Evolutionary conservation across 1,139 yeast genomes (phyloP).

Genomic region (Yamadazyma siamensis): DNA sequence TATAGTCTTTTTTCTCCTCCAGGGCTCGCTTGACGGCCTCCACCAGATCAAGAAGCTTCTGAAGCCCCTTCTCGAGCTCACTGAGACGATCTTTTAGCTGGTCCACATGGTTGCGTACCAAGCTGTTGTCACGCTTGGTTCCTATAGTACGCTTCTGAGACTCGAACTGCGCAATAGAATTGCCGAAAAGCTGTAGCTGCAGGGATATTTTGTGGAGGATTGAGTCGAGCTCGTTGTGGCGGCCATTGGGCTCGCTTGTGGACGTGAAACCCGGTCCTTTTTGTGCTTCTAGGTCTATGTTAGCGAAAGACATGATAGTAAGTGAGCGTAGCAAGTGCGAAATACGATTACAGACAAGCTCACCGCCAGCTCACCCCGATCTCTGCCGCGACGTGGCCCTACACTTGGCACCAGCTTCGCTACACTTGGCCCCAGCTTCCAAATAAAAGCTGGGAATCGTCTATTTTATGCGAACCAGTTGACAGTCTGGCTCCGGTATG

Average conservation of each 20-base stretch:
- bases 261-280: conserved; percentile 8
- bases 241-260: conserved; percentile 2
- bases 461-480: too few relatives aligned
- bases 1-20: conserved; percentile 8
- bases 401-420: too few relatives aligned
- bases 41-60: conserved; percentile 22
- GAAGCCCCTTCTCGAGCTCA: conserved; percentile 33
- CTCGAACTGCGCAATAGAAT: conserved; percentile 47
- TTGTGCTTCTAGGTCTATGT: conserved; percentile 57
- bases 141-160: conserved; percentile 51
- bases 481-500: too few relatives aligned
- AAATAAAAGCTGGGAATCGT: too few relatives aligned
- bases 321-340: too few relatives aligned
- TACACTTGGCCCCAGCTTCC: too few relatives aligned
- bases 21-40: too few relatives aligned
- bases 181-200: conserved; percentile 49
- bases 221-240: conserved; percentile 26
- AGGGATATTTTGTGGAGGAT: conserved; percentile 35
- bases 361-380: too few relatives aligned
- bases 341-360: too few relatives aligned
- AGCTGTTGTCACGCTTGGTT: conserved; percentile 47
- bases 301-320: conserved; percentile 63
- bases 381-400: too few relatives aligned
- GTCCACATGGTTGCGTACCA: conserved; percentile 40
- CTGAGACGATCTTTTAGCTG: conserved; percentile 23